Base-by-base conservation (phyloP, 2,329 filamentous ascomycete genomes). In the Neopestalotiopsis sp. region DNA sequence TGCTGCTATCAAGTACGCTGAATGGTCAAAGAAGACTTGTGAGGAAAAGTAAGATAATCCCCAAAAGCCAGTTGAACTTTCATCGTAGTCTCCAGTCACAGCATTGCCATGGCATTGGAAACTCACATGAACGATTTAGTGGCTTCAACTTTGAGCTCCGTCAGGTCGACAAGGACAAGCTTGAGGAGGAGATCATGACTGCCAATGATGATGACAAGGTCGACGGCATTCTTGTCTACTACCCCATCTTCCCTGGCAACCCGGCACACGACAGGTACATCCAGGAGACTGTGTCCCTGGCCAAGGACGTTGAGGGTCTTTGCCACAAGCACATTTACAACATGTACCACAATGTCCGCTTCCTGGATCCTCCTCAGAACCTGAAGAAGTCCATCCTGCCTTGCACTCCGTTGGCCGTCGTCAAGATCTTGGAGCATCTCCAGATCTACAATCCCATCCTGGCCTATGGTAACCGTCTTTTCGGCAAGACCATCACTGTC, bases 281-380 rank as follows among this genome's bases (percentile, higher is more conserved):
- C 73, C 95, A 98, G 83, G 95, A 98, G 83, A 94, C 97, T 3
- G 94, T 98, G 68, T 91, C 94, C 68, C 88, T 97, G 58, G 84
- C 88, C 80, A 98, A 99, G 82, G 96, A 99, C 77, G 95, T 99
- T 73, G 96, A 99, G 82, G 96, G 96, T 45, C 89, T 99, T 69
- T 94, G 92, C 75, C 95, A 98, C 82, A 91, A 91, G 78, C 95
- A 98, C 83, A 92, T 98, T 78, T 95, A 95, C 89, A 99, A 99
- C 88, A 98, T 99, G 95, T 99, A 98, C 84, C 93, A 98, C 86
- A 99, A 99, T 84, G 90, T 97, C 76, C 94, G 96, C 73, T 98
- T 95, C 85, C 87, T 99, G 68, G 96, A 99, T 81, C 85, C 90
- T 30, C 91, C 92, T 4, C 81, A 86, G 58, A 93, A 94, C 80